Evolutionary conservation across 208 protist genomes (phyloP), one percentile per base, ranked within the genome.

Genomic region (Naegleria lovaniensis): DNA sequence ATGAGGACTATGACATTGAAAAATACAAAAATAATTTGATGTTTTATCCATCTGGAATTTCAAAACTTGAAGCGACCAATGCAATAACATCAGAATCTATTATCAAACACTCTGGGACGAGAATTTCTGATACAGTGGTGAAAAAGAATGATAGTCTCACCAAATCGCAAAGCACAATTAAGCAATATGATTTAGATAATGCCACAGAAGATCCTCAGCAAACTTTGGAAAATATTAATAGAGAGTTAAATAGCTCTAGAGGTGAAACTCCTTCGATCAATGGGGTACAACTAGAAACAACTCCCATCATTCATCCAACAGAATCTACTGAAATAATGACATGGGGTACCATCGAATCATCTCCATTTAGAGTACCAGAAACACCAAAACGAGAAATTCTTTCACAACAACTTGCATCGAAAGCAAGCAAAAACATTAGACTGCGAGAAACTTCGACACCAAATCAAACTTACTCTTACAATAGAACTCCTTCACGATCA

Each of bases 261-360:
- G 36, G 6, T 79, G 25, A 75, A n/a, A 75, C 58, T 75, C 58
- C 58, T 16, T 75, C 25, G 16, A 33, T 79, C 19, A 29, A 79
- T 2, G 67, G 67, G 5, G 0, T 36, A 11, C 19, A 36, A 33
- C 36, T 79, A 33, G 67, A 79, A 79, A 25, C 5, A 0, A 79
- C 67, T 36, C 67, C 67, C 1, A 79, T 79, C n/a, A 79, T 79
- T 79, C 16, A 79, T 79, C 67, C 67, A 79, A 13, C 16, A 79
- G 67, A 29, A 33, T 36, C 16, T 9, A 13, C 67, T 36, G 55
- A 67, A 67, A 79, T 79, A 2, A 79, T 79, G 67, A 79, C 67
- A 36, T 79, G 67, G 67, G 67, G 67, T 79, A 79, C 67, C 25
- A 79, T 79, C n/a, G 67, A 79, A 36, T 79, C 67, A 79, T 36